These are phyloP conservation scores for Entrophospora sp. DNA, from an alignment of 192 early-diverging fungal species.

Conservation along the genomic window DNA sequence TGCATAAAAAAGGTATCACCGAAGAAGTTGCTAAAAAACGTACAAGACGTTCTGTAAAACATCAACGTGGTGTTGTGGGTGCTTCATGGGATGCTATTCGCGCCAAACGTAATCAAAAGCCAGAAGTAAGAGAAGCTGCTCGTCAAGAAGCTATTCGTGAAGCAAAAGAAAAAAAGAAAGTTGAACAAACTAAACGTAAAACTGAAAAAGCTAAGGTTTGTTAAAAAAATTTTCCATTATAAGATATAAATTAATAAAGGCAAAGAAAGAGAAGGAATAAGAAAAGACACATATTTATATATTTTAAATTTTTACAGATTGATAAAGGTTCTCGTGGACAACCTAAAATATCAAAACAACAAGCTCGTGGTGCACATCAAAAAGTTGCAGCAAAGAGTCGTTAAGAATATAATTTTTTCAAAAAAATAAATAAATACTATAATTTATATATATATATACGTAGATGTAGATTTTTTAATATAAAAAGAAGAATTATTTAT, in stretches of 20 bases:
- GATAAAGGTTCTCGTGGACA: conserved; percentile 37
- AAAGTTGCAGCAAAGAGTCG: conserved; percentile 77
- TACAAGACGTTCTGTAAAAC: conserved; percentile 88
- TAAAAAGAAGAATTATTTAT: too few relatives aligned
- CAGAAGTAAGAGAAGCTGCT: conserved; percentile 87
- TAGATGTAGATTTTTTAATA: too few relatives aligned
- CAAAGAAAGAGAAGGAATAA: too few relatives aligned
- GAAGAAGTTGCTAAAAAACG: conserved; percentile 97
- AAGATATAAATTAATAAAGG: neutral
- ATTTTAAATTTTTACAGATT: conserved; percentile 26
- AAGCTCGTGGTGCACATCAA: conserved; percentile 67
- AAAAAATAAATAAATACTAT: neutral
- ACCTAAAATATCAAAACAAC: conserved; percentile 75
- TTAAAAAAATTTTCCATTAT: too few relatives aligned
- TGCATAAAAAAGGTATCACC: conserved; percentile 98
- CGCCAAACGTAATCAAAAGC: conserved; percentile 95
- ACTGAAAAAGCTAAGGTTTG: conserved; percentile 70
- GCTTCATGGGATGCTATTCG: conserved; percentile 93
- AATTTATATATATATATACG: too few relatives aligned
- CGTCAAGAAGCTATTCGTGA: conserved; percentile 76
- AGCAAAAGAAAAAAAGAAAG: conserved; percentile 92
- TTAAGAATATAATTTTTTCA: conserved; percentile 48
- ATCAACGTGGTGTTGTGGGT: conserved; percentile 92
- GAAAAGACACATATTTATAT: too few relatives aligned
- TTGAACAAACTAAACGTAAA: conserved; percentile 77